phyloP scores from a whole-genome alignment of 176 grass and related monocot genomes.

The Carex myosuroides region DNA sequence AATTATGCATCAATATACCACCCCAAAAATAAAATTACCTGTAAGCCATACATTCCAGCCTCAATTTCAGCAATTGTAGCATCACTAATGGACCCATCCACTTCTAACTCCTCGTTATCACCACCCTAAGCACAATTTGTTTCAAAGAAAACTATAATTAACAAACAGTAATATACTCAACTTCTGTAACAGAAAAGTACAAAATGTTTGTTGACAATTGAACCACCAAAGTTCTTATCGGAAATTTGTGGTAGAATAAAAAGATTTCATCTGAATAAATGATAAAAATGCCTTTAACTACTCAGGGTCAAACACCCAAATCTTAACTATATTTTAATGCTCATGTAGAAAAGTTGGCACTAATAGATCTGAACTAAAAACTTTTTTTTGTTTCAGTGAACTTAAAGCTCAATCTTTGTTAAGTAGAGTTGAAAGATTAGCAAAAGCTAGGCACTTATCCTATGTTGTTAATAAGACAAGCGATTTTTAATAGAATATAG shows the following conservation, averaged over 20 bases:
- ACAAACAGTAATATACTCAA: slow-evolving; percentile 11
- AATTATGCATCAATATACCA: neutral
- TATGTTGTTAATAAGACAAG: neutral
- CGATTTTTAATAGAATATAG: neutral
- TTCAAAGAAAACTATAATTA: slow-evolving; percentile 19
- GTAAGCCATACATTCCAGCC: slow-evolving; percentile 84
- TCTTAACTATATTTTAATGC: neutral
- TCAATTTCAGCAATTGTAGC: slow-evolving; percentile 73
- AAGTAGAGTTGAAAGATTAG: neutral
- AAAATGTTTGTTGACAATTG: neutral
- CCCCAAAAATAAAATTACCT: slow-evolving; percentile 37
- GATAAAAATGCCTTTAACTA: neutral
- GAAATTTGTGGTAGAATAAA: neutral
- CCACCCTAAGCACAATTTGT: slow-evolving; percentile 41
- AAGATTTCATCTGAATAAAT: neutral
- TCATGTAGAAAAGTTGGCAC: too few relatives aligned
- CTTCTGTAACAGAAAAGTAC: neutral
- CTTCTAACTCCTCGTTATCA: slow-evolving; percentile 28
- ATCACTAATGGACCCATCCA: slow-evolving; percentile 50
- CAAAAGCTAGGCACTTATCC: neutral
- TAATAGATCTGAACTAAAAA: neutral
- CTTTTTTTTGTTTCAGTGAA: too few relatives aligned
- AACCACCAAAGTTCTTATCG: neutral
- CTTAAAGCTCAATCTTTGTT: neutral
- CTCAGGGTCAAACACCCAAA: neutral